Base-by-base conservation (phyloP, 768 basidiomycete species). In the Amanita polypyramis region DNA sequence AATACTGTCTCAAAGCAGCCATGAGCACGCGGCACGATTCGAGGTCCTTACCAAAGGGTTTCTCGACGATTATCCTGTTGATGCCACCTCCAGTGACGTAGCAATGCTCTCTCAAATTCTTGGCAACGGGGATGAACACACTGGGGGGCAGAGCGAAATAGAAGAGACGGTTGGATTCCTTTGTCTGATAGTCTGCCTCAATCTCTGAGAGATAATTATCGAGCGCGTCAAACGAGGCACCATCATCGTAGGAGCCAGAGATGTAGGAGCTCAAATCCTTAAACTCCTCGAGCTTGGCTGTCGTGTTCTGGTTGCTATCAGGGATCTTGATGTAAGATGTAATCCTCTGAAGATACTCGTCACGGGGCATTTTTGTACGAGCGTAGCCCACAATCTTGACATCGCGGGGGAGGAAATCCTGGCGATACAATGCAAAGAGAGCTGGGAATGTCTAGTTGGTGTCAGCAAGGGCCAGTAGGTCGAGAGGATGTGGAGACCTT, bases 101-200 rank as follows among this genome's bases (percentile, higher is more conserved):
- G 65, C 84, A 88, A 60, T 84, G 75, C 56, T 82, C 79, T 64
- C 82, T 93, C 55, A 94, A 65, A 56, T 89, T 82, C 62, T 77
- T 75, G 25, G 89, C 82, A 45, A 97, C 95, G 23, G 86, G 77
- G 54, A 89, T 79, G 70, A 99, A 99, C 58, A 99, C 95, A 41
- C 79, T 86, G n/a, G 95, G 95, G 1, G 95, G 95, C 19, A 99
- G 83, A 14, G 95, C 95, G 60, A 99, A 85, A 66, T 99, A 95
- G 69, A 98, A 98, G 57, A 98, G 66, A 49, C 95, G 88, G 63
- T 95, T 86, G 58, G 70, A 68, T 55, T 75, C 76, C 47, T 77
- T 75, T 38, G 73, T 67, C 54, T 70, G 64, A 59, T 91, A 89
- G 21, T 68, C 63, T 25, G 75, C 69, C 65, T 99, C 95, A 61